Evolutionary conservation across 176 grass and related monocot genomes (phyloP), one percentile per base, ranked within the genome.

Genomic region (Bothriochloa decipiens): DNA sequence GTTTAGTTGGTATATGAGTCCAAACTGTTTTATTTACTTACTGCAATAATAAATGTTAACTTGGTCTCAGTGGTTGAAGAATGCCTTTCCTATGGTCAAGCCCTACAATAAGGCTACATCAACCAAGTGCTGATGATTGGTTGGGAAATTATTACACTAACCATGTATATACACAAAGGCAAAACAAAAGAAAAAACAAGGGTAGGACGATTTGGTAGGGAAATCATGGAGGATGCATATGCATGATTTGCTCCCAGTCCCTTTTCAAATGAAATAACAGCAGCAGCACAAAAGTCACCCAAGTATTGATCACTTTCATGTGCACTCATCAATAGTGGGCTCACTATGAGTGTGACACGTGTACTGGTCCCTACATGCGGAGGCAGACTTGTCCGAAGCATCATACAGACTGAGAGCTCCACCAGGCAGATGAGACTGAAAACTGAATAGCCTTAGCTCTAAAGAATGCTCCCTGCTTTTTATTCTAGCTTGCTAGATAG

Each of bases 151-250:
- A 78, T 78, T 65, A 65, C 63, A 18, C 66, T 65, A 83, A 64
- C 41, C 11, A 76, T 15, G 50, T 61, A 74, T 72, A 37, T 70
- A 74, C 65, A 37, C 32, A 86, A 42, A 65, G 9, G 61, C n/a
- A 43, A 26, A 60, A 39, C 11, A 13, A 27, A 67, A 86, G 52
- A 42, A 16, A 28, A 66, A 80, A 75, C 10, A 57, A 32, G 1
- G 23, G 12, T 14, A 42, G 37, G 37, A 47, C 60, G 64, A 62
- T 82, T 87, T 76, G 86, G 79, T 82, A 82, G 63, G 72, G 79
- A 76, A 82, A 82, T 82, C 36, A 79, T 88, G 75, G 75, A 80
- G 66, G 60, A 67, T 60, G 81, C 76, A 79, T 73, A 79, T 73
- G 50, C 81, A 88, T 84, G 75, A 79, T 79, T 84, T 75, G 78